These are phyloP conservation scores for Sporothrix sp. DNA, from an alignment of 2,329 filamentous ascomycete species.

Conservation along the genomic window DNA sequence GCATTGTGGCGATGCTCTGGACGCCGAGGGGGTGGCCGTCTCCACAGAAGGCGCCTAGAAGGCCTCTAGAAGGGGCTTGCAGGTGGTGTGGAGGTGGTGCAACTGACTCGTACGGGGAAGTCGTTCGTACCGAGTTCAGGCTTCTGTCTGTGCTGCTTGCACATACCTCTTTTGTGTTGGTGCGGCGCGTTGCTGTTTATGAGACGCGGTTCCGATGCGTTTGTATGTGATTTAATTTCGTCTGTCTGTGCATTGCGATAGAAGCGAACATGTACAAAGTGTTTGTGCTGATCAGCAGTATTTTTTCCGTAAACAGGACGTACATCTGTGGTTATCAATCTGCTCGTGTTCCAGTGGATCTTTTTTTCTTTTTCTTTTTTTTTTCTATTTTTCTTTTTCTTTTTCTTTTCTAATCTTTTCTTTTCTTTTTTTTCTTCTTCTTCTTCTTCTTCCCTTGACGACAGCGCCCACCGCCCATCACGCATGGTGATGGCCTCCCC, in stretches of 20 bases:
- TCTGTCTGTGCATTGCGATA: no score
- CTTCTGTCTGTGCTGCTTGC: not conserved
- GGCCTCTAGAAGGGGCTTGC: constrained; percentile 16
- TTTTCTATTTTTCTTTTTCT: not conserved
- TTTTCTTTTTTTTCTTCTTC: not conserved
- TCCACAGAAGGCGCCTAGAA: constrained; percentile 10
- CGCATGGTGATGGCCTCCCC: no score
- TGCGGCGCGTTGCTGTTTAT: no score
- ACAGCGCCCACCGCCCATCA: no score
- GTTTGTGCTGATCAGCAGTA: no score
- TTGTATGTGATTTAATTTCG: no score
- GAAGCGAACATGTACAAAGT: no score
- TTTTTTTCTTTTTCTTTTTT: not conserved
- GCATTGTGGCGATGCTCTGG: not conserved
- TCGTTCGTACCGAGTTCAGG: not conserved
- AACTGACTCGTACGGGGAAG: not conserved
- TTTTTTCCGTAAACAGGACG: no score
- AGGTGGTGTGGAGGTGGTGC: not conserved
- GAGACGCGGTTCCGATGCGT: no score
- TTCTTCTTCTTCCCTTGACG: not conserved
- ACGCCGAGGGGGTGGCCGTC: not conserved
- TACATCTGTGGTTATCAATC: no score
- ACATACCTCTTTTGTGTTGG: no score
- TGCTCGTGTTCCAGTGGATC: no score
- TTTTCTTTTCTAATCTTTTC: not conserved